Evolutionary conservation across 2,329 filamentous ascomycete genomes (phyloP), one percentile per base, ranked within the genome.

Genomic region (Raffaelea arxii): DNA sequence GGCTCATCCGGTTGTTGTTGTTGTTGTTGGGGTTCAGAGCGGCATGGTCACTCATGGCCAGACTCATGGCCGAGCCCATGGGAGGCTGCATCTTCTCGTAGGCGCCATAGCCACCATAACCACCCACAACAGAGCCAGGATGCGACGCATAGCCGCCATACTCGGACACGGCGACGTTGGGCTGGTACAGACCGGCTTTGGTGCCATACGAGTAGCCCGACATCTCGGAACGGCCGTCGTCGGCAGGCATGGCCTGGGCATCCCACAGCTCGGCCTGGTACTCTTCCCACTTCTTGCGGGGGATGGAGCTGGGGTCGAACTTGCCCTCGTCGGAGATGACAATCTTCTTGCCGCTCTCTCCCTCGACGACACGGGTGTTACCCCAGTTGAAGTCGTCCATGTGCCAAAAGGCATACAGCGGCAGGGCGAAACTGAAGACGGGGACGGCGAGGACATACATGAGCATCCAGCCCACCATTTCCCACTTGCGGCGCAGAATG

Each of bases 311-410:
- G 14, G 92, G 91, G 61, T 98, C 92, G 61, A 97, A 98, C 65
- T 95, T 96, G 71, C 92, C 92, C 69, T 98, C 92, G 63, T 98
- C 92, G 2, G 89, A 87, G 54, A 98, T 84, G 56, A 98, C 80
- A 51, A 97, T 72, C 72, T 96, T 91, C 63, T 88, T 84, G 53
- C 92, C 92, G 64, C 84, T 83, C 63, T 98, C 92, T 62, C 92
- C 92, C 7, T 86, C 92, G 53, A 98, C 89, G 48, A 98, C 80
- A 80, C 92, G 91, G 36, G 92, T 98, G 67, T 96, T 98, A 67
- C 92, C 92, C 92, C 92, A 98, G 58, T 85, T 86, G 78, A 98
- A 98, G 68, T 98, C 92, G 65, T 98, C 92, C 92, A 97, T 97
- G 69, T 96, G 79, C 92, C 92, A 98, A 77, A 98, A 98, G 43